These are phyloP conservation scores for Pseudoturritis turrita DNA, from an alignment of 345 rosid species.

Conservation along the genomic window DNA sequence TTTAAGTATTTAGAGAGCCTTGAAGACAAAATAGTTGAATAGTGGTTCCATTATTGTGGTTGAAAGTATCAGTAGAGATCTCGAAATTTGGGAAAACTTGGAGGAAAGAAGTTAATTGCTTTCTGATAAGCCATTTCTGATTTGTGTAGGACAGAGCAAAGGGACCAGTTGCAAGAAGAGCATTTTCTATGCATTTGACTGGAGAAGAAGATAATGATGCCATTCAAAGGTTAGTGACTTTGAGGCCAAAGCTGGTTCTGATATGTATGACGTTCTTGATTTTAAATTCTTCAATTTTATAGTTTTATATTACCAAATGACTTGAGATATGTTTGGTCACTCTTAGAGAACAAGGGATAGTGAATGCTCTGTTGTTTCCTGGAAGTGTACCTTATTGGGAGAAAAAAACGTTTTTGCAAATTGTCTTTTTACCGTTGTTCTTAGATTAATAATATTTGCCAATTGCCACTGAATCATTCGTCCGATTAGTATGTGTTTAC, in stretches of 20 bases:
- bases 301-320: constrained; percentile 13
- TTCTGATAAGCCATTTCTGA: too few species aligned
- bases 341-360: constrained; percentile 22
- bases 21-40: too few species aligned
- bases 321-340: constrained; percentile 18
- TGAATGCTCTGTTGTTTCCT: constrained; percentile 15
- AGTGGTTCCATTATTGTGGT: too few species aligned
- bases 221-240: constrained; percentile 11
- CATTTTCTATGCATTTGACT: constrained; percentile 52
- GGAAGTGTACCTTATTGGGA: constrained; percentile 26
- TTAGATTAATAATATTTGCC: not conserved
- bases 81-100: too few species aligned
- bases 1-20: too few species aligned
- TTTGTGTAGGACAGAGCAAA: too few species aligned
- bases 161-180: not conserved
- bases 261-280: constrained; percentile 13
- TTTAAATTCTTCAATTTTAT: not conserved
- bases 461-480: not conserved
- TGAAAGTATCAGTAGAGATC: too few species aligned
- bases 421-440: not conserved
- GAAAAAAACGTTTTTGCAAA: too few species aligned
- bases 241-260: not conserved
- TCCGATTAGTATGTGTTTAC: not conserved
- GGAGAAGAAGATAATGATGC: constrained; percentile 23
- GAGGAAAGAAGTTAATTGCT: too few species aligned